phyloP scores from a whole-genome alignment of 2,329 filamentous ascomycete species.

The Chaetomiaceae sp. region DNA sequence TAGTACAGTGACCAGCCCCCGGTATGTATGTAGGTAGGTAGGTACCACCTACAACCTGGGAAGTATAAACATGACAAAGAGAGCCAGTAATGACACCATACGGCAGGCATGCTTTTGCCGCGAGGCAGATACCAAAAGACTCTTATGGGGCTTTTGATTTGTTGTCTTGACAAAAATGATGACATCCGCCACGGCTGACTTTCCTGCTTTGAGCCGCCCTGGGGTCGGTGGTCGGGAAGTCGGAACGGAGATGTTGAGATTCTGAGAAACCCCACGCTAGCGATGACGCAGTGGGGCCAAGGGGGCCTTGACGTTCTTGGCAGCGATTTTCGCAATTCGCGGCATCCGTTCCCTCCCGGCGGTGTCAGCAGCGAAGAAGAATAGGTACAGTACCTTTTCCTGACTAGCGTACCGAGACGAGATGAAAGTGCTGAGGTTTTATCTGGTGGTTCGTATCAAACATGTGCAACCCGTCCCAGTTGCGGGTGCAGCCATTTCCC shows the following conservation, averaged over 20 bases:
- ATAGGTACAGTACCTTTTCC: no score
- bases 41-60: no score
- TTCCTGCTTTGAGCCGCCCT: background rate
- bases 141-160: no score
- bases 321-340: background rate
- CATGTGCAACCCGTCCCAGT: no score
- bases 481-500: no score
- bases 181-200: background rate
- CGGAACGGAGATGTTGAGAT: background rate
- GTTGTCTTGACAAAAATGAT: slow-evolving; percentile 5
- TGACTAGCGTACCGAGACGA: no score
- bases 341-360: background rate
- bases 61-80: no score
- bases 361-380: background rate
- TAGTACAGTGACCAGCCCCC: no score
- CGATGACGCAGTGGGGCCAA: slow-evolving; percentile 17
- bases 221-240: background rate
- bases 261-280: slow-evolving; percentile 13
- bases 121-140: background rate
- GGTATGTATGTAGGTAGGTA: no score
- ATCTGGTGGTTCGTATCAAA: no score
- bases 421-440: no score
- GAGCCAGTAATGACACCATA: slow-evolving; percentile 2
- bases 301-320: slow-evolving; percentile 4
- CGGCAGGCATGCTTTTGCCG: no score